Conservation (phyloP, 2,329 filamentous ascomycete genomes). For the Aphanoascus verrucosus region DNA sequence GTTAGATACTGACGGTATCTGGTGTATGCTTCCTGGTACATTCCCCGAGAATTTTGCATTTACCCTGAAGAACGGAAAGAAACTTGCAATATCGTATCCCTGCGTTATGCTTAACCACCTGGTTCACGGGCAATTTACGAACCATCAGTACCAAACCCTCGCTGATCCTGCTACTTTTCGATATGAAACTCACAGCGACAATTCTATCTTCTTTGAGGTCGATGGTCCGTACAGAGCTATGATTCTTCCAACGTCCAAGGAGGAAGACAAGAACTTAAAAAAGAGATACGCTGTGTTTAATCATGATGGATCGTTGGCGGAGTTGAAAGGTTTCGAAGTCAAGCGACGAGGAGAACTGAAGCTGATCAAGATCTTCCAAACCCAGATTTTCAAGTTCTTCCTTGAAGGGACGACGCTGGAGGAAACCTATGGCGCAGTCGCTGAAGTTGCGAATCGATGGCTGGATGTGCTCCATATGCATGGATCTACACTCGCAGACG, state of each 20-base stretch:
- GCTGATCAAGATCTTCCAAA: constrained; percentile 98
- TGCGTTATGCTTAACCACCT: constrained; percentile 99
- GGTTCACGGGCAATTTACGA: constrained; percentile 89
- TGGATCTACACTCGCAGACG: constrained; percentile 80
- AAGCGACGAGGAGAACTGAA: constrained; percentile 96
- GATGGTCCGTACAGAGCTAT: constrained; percentile 96
- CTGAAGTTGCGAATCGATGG: constrained; percentile 92
- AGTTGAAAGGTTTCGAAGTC: constrained; percentile 94
- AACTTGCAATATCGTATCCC: constrained; percentile 89
- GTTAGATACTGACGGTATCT: constrained; percentile 96
- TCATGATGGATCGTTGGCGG: constrained; percentile 86
- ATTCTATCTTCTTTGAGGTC: constrained; percentile 98
- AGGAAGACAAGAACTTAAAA: constrained; percentile 99
- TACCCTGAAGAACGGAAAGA: constrained; percentile 91
- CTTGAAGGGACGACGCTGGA: constrained; percentile 76
- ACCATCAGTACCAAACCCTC: constrained; percentile 91
- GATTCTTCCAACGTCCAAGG: constrained; percentile 93
- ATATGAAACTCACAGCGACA: constrained; percentile 96
- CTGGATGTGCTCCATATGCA: constrained; percentile 86
- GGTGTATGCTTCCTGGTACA: constrained; percentile 94
- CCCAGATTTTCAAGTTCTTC: constrained; percentile 99
- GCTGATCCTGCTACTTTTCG: constrained; percentile 67
- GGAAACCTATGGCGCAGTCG: constrained; percentile 84
- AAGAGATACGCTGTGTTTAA: constrained; percentile 99
- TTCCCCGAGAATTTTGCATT: constrained; percentile 96